Evolutionary conservation across 2,329 filamentous ascomycete species (phyloP).

Genomic region (Proliferodiscus dingleyae): DNA sequence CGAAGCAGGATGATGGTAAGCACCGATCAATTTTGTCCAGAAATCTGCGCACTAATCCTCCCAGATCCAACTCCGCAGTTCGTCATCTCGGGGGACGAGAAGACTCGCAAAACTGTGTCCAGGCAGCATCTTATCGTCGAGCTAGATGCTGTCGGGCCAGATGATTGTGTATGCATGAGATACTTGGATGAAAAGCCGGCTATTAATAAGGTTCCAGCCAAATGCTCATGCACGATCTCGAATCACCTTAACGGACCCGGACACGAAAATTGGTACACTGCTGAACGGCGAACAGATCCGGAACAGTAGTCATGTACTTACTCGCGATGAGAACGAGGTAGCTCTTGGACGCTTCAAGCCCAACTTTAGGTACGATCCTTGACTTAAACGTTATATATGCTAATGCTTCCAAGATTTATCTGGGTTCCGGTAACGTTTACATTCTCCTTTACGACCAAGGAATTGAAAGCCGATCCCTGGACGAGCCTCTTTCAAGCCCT

Average conservation of each 20-base stretch:
- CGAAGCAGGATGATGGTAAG: slow-evolving; percentile 60
- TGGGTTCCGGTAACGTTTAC: slow-evolving; percentile 81
- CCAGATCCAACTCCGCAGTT: too few relatives aligned
- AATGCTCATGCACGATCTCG: slow-evolving; percentile 47
- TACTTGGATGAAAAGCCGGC: not conserved
- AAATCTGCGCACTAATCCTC: too few relatives aligned
- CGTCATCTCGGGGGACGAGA: too few relatives aligned
- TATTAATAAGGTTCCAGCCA: slow-evolving; percentile 16
- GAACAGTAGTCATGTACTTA: slow-evolving; percentile 53
- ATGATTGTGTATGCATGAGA: slow-evolving; percentile 58
- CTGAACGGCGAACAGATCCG: slow-evolving; percentile 70
- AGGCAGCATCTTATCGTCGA: slow-evolving; percentile 80
- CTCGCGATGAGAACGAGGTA: slow-evolving; percentile 56
- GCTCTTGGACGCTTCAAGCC: slow-evolving; percentile 66
- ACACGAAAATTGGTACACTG: slow-evolving; percentile 79
- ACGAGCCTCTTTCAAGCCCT: slow-evolving; percentile 58
- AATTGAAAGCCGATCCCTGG: slow-evolving; percentile 63
- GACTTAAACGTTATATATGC: not conserved
- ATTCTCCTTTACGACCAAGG: slow-evolving; percentile 70
- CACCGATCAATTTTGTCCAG: too few relatives aligned
- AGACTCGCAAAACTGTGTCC: slow-evolving; percentile 84
- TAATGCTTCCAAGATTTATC: slow-evolving; percentile 49
- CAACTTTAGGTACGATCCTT: slow-evolving; percentile 49
- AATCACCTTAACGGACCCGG: slow-evolving; percentile 70
- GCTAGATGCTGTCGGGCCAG: slow-evolving; percentile 59